These are phyloP conservation scores for Viola pubescens DNA, from an alignment of 441 rosid species.

Conservation along the genomic window DNA sequence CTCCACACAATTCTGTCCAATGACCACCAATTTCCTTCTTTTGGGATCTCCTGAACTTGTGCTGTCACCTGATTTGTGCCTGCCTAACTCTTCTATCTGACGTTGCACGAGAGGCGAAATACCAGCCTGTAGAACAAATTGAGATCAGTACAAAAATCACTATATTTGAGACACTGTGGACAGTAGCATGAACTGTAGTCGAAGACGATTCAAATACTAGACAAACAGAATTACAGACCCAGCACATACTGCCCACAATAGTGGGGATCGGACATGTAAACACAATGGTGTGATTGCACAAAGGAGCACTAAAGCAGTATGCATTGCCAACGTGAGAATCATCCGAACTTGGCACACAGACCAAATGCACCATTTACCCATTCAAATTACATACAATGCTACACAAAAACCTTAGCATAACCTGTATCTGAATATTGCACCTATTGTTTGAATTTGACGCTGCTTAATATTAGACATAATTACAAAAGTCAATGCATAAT, in stretches of 20 bases:
- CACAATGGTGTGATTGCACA: slow-evolving; percentile 1
- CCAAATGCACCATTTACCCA: not conserved
- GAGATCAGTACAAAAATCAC: not conserved
- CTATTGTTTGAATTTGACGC: no score
- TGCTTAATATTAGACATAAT: no score
- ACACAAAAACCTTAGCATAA: not conserved
- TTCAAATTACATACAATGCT: no score
- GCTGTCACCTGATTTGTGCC: slow-evolving; percentile 29
- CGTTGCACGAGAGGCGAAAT: slow-evolving; percentile 62
- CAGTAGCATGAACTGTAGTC: slow-evolving; percentile 7
- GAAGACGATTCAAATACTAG: not conserved
- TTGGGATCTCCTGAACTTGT: slow-evolving; percentile 33
- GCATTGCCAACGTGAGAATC: slow-evolving; percentile 2
- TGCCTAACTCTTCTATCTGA: slow-evolving; percentile 65
- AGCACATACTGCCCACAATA: not conserved
- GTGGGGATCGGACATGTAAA: no score
- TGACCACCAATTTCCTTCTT: slow-evolving; percentile 60
- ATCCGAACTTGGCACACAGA: not conserved
- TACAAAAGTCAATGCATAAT: no score
- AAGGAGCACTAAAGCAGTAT: not conserved
- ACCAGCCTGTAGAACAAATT: slow-evolving; percentile 48
- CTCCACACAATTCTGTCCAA: slow-evolving; percentile 79
- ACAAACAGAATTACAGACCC: not conserved
- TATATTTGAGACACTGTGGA: not conserved
- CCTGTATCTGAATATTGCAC: not conserved